Evolutionary conservation across 2,329 filamentous ascomycete species (phyloP), one percentile per base, ranked within the genome.

Genomic region (Phyllosticta paracitricarpa): DNA sequence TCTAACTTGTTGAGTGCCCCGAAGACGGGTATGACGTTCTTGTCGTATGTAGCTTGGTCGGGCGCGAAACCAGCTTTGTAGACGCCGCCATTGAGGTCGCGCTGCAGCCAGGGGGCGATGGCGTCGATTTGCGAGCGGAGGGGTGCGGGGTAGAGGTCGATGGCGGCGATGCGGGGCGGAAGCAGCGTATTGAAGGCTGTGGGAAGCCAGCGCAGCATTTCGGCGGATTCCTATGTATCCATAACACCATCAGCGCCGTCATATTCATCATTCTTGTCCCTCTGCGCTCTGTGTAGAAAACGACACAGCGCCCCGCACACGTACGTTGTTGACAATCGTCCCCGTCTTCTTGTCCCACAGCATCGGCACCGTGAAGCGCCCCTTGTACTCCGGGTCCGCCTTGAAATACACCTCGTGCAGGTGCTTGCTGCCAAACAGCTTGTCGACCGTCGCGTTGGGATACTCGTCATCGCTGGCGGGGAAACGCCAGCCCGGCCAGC

Each of bases 401-500:
- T 77, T 79, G 72, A 87, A 86, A 70, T 87, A 87, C 2, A 87
- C 65, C 65, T 86, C 80, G 66, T 85, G 81, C 65, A 88, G 69
- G 69, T 82, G 86, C 51, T 77, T 76, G 63, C 80, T 82, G 28
- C 78, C 76, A 64, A 83, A 87, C 4, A 87, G 75, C 30, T 80
- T 77, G 67, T 88, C 85, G 2, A 80, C 76, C 0, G 84, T 87
- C 5, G 85, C 80, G 17, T 77, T 81, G 19, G 79, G 80, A 66
- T 87, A 87, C 64, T 81, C 76, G 55, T 79, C 73, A 60, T 80
- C 69, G 0, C 76, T 74, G 2, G 72, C 71, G 0, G 83, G 80
- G 65, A 88, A 88, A 30, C 77, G 76, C 83, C 83, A 86, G 14
- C 83, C 84, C 0, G 82, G 82, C 82, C 83, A 87, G 35, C 85